Base-by-base conservation (phyloP, 1,284 basidiomycete genomes). In the Ustilago sp. region DNA sequence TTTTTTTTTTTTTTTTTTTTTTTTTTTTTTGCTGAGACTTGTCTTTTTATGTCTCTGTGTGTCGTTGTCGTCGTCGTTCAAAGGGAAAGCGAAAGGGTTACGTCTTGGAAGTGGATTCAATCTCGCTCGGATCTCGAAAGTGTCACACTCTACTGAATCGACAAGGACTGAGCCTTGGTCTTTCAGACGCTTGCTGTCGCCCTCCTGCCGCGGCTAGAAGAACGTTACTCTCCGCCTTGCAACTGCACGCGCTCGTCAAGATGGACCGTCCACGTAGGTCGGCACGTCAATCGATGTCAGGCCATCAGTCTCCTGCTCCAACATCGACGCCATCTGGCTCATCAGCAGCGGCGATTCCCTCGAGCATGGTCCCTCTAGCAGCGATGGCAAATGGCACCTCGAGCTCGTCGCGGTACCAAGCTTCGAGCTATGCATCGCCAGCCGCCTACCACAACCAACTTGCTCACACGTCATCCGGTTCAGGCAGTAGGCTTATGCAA, bases 251-350 rank as follows among this genome's bases (percentile, higher is more conserved):
- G 31, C 5, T 35, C 15, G 35, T 23, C 51, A 54, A 34, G 23
- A 76, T 76, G 74, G 74, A 77, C 47, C 74, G 74, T 59, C 74
- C 74, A 54, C 69, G 69, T 61, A 59, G 74, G 45, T 77, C 70
- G 1, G 41, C 69, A 31, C 74, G 74, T 43, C 70, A 72, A 41
- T 71, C 74, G 45, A 68, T 63, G n/a, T 72, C 69, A 4, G 62
- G 59, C 4, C 63, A 68, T 38, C 61, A 59, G 28, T 76, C 74
- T 19, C 74, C 69, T 13, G 74, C 65, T 2, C 74, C 59, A 0
- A 47, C 59, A 36, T 39, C 64, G 0, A 52, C 57, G 3, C 55
- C 68, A 13, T 63, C 58, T 51, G 43, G 58, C 1, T 55, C 68
- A 5, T 47, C 63, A 28, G 51, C 50, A 15, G 53, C 54, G 8